These are phyloP conservation scores for Phytophthora meadii DNA, from an alignment of 352 stramenopile genomes.

Conservation along the genomic window DNA sequence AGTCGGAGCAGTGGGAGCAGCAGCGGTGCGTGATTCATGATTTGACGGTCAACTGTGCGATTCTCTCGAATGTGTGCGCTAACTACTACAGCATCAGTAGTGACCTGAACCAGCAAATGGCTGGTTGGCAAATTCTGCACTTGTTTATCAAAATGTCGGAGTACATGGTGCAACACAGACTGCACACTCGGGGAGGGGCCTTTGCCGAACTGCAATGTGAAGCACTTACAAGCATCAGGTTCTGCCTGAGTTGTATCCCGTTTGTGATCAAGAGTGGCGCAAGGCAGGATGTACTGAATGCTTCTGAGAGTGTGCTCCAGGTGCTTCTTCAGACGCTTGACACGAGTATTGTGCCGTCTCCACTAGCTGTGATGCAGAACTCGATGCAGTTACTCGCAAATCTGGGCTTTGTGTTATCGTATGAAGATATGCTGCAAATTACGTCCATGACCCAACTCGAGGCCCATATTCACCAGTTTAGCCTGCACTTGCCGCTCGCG, in stretches of 20 bases:
- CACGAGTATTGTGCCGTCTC: slow-evolving; percentile 70
- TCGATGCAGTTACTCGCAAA: slow-evolving; percentile 73
- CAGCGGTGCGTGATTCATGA: slow-evolving; percentile 63
- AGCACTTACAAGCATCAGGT: slow-evolving; percentile 63
- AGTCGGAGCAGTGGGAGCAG: slow-evolving; percentile 56
- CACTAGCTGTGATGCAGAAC: slow-evolving; percentile 68
- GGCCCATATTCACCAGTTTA: slow-evolving; percentile 77
- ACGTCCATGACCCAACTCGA: slow-evolving; percentile 77
- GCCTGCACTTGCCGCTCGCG: slow-evolving; percentile 64
- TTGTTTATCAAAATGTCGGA: slow-evolving; percentile 69
- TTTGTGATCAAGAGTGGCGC: slow-evolving; percentile 65
- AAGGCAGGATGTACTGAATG: slow-evolving; percentile 59
- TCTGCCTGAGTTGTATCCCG: slow-evolving; percentile 65
- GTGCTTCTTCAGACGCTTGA: slow-evolving; percentile 67
- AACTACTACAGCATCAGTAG: slow-evolving; percentile 66
- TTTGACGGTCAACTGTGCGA: slow-evolving; percentile 60
- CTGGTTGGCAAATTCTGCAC: slow-evolving; percentile 69
- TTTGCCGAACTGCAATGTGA: slow-evolving; percentile 74
- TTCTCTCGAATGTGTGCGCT: slow-evolving; percentile 68
- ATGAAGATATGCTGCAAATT: slow-evolving; percentile 71
- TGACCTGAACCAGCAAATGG: slow-evolving; percentile 65
- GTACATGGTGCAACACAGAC: slow-evolving; percentile 64
- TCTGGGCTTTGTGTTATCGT: slow-evolving; percentile 69
- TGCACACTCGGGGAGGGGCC: slow-evolving; percentile 60
- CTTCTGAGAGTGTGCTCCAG: slow-evolving; percentile 57